Evolutionary conservation across 2,329 filamentous ascomycete genomes (phyloP).

Genomic region (Cryphonectria nitschkei): DNA sequence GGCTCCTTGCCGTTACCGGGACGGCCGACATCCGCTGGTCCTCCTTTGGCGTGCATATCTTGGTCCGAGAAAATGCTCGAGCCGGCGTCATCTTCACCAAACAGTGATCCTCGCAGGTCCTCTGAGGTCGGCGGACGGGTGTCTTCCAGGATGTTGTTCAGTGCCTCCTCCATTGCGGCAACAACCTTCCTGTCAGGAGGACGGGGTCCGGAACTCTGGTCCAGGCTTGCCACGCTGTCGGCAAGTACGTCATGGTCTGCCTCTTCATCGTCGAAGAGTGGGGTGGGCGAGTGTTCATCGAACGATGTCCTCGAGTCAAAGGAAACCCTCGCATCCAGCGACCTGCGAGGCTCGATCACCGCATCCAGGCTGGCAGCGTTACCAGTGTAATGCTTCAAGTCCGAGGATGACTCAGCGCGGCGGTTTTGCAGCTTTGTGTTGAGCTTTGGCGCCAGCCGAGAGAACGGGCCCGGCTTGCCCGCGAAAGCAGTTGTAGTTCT

Average conservation of each 20-base stretch:
- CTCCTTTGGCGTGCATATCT: constrained; percentile 63
- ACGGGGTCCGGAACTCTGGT: constrained; percentile 67
- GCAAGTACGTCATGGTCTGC: constrained; percentile 70
- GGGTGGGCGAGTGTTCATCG: constrained; percentile 59
- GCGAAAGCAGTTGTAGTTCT: constrained; percentile 23
- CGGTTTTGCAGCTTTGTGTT: constrained; percentile 39
- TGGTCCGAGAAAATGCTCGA: constrained; percentile 56
- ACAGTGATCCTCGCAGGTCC: constrained; percentile 68
- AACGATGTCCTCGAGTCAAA: constrained; percentile 41
- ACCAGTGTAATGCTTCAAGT: constrained; percentile 44
- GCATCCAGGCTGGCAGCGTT: constrained; percentile 47
- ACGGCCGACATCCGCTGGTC: constrained; percentile 39
- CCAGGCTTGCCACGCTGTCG: constrained; percentile 78
- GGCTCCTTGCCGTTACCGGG: constrained; percentile 51
- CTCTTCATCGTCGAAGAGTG: constrained; percentile 82
- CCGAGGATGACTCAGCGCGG: constrained; percentile 52
- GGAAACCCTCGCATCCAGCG: constrained; percentile 38
- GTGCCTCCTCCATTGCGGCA: constrained; percentile 87
- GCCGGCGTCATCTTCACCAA: constrained; percentile 57
- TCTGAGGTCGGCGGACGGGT: constrained; percentile 67
- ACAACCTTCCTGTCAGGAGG: constrained; percentile 79
- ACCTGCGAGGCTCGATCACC: constrained; percentile 58
- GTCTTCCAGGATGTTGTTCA: constrained; percentile 90
- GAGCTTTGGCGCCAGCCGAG: constrained; percentile 46
- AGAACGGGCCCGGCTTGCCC: constrained; percentile 49